phyloP scores from a whole-genome alignment of 169 alveolate species.

The Perkinsus marinus region DNA sequence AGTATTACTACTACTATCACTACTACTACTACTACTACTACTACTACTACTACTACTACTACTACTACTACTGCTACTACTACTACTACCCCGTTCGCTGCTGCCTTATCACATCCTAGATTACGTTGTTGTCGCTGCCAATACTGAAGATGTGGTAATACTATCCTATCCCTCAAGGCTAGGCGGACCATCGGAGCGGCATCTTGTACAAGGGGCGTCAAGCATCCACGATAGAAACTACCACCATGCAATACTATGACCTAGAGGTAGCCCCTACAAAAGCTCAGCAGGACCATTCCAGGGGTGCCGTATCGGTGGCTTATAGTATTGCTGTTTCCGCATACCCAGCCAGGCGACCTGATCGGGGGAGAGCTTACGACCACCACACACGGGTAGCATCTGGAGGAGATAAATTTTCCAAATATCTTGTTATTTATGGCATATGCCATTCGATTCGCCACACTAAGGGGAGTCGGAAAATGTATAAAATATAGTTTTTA shows the following conservation, averaged over 20 bases:
- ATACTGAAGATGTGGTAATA: not conserved
- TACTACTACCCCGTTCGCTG: not conserved
- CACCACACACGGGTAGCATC: too few relatives aligned
- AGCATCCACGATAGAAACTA: not conserved
- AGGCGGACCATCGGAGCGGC: not conserved
- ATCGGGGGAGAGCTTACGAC: too few relatives aligned
- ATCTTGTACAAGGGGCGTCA: not conserved
- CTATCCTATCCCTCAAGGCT: not conserved
- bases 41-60: too few relatives aligned
- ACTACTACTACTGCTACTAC: too few relatives aligned
- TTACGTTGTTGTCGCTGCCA: not conserved
- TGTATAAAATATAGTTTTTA: too few relatives aligned
- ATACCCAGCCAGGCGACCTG: not conserved
- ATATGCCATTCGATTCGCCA: too few relatives aligned
- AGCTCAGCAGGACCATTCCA: not conserved
- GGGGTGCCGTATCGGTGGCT: not conserved
- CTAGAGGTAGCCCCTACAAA: not conserved
- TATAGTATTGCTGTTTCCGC: not conserved
- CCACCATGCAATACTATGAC: not conserved
- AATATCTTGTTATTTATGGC: too few relatives aligned
- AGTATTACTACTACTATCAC: too few relatives aligned
- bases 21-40: too few relatives aligned
- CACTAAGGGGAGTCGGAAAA: too few relatives aligned
- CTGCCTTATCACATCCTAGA: not conserved
- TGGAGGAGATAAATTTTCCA: too few relatives aligned